Percentiles rank a stretch among this genome's conserved stretches.
Evolutionary conservation across 306 rosid genomes (phyloP).

Genomic region (Herpetospermum pedunculosum): DNA sequence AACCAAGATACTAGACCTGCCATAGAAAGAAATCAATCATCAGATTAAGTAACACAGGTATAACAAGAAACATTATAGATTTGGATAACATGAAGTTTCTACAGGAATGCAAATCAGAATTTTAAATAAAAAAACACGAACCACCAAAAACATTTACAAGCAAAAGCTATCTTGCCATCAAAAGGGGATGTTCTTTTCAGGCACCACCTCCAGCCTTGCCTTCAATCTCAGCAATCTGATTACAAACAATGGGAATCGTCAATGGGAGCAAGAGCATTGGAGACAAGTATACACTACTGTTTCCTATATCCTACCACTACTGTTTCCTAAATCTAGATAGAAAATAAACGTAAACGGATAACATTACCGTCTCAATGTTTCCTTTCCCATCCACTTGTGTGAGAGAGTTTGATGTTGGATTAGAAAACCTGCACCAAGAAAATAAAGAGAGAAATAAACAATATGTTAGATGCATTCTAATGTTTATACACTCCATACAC

Average conservation of each 20-base stretch:
- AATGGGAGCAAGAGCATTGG: constrained; percentile 16
- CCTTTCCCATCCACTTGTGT: constrained; percentile 45
- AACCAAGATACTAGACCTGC: constrained; percentile 9
- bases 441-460: background rate
- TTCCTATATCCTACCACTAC: background rate
- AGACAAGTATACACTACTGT: background rate
- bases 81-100: background rate
- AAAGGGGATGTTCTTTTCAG: constrained; percentile 26
- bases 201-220: constrained; percentile 61
- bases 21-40: background rate
- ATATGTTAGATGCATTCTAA: background rate
- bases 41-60: background rate
- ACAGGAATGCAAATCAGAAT: background rate
- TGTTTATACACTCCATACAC: background rate
- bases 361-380: constrained; percentile 38
- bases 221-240: constrained; percentile 43
- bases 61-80: background rate
- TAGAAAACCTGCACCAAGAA: constrained; percentile 50
- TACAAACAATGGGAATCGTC: constrained; percentile 3
- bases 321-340: background rate
- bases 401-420: constrained; percentile 22
- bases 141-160: constrained; percentile 23
- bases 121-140: background rate
- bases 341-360: background rate
- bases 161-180: constrained; percentile 10